Evolutionary conservation across 2,329 filamentous ascomycete genomes (phyloP).

Genomic region (Dactylellina drechsleri): DNA sequence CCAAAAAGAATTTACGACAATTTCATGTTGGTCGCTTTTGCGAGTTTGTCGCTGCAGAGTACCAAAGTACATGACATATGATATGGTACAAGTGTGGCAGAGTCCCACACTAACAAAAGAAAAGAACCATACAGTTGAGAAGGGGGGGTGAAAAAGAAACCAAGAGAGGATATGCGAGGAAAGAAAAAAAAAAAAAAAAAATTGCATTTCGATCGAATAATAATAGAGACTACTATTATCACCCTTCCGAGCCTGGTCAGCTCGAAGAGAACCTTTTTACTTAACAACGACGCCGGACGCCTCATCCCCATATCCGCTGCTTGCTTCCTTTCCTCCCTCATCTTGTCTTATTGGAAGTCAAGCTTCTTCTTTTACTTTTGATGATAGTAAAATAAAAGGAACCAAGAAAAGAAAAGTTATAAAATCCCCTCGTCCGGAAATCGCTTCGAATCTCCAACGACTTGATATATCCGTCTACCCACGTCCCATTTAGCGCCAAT

Average conservation of each 20-base stretch:
- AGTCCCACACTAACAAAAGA: constrained; percentile 24
- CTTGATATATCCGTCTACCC: constrained; percentile 26
- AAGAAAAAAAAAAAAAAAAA: constrained; percentile 32
- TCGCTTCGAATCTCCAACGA: constrained; percentile 15
- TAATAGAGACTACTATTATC: constrained; percentile 55
- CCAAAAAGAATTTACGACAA: constrained; percentile 27
- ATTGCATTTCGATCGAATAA: constrained; percentile 6
- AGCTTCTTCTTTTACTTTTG: constrained; percentile 12
- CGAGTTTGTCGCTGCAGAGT: not conserved
- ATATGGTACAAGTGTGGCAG: too few relatives aligned
- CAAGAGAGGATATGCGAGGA: constrained; percentile 17
- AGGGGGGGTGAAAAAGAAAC: constrained; percentile 7
- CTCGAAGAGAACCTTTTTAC: constrained; percentile 19
- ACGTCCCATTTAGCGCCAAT: constrained; percentile 34
- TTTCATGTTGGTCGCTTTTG: constrained; percentile 5
- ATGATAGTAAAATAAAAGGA: not conserved
- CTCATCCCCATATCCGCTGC: not conserved
- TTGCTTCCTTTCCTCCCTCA: constrained; percentile 12
- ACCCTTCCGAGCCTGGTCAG: constrained; percentile 13
- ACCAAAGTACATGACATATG: too few relatives aligned
- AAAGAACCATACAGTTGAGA: constrained; percentile 12
- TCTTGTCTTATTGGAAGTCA: constrained; percentile 12
- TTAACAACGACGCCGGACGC: constrained; percentile 32
- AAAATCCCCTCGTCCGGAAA: not conserved
- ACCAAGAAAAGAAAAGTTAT: constrained; percentile 2